Percentiles rank a stretch among this genome's conserved stretches.
phyloP scores from a whole-genome alignment of 2,329 filamentous ascomycete species.

The Verticillium isaacii region DNA sequence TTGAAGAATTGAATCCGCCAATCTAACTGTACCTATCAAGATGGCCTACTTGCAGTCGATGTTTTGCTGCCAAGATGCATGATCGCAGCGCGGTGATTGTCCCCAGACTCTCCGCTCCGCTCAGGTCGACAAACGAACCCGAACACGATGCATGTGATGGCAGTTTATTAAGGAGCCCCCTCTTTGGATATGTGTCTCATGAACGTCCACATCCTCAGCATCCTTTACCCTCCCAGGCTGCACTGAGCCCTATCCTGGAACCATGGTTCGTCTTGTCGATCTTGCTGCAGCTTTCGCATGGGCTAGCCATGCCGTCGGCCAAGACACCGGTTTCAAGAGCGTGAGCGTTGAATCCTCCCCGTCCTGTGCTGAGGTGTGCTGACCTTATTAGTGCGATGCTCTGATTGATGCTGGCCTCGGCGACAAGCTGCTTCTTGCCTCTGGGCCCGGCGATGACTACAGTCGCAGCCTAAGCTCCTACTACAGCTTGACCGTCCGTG shows the following conservation, averaged over 20 bases:
- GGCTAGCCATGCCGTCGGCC: background rate
- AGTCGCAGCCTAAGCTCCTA: constrained; percentile 3
- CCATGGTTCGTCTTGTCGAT: background rate
- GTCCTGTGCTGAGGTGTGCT: background rate
- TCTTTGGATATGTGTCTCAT: background rate
- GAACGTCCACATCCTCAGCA: background rate
- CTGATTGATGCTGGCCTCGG: constrained; percentile 5
- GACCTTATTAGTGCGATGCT: constrained; percentile 10
- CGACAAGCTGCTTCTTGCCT: constrained; percentile 1
- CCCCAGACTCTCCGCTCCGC: background rate
- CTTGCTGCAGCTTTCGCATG: background rate
- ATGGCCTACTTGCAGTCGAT: background rate
- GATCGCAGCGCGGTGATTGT: background rate
- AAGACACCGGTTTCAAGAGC: background rate
- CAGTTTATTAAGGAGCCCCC: background rate
- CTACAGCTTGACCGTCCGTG: constrained; percentile 1
- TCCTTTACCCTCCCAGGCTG: background rate
- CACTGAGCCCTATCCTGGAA: background rate
- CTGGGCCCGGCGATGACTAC: background rate
- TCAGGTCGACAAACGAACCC: background rate
- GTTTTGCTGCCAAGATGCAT: background rate
- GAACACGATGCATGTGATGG: background rate
- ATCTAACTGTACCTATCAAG: no score
- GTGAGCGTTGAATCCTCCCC: background rate
- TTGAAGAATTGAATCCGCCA: background rate